These are phyloP conservation scores for Penstemon davidsonii DNA, from an alignment of 257 asterid species.

Conservation along the genomic window DNA sequence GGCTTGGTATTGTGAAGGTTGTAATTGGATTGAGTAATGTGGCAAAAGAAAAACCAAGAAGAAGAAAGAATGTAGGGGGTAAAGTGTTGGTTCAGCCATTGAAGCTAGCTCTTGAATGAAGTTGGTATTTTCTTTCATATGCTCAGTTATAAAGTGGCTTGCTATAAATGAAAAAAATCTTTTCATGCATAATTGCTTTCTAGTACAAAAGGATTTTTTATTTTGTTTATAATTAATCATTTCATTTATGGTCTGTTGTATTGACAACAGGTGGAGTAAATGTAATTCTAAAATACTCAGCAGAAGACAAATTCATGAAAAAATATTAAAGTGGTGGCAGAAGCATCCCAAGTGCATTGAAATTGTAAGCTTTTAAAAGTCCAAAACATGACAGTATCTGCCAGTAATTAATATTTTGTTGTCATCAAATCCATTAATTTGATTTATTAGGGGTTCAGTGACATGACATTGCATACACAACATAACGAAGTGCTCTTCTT, in stretches of 20 bases:
- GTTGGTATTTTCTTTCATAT: conserved; percentile 6
- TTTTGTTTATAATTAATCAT: too few relatives aligned
- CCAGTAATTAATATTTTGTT: conserved; percentile 5
- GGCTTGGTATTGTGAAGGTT: conserved; percentile 54
- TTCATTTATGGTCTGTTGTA: neutral
- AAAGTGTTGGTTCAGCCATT: conserved; percentile 30
- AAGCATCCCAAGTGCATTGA: conserved; percentile 26
- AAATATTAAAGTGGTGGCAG: conserved; percentile 15
- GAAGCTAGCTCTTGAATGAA: conserved; percentile 16
- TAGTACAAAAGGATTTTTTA: too few relatives aligned
- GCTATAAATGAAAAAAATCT: neutral
- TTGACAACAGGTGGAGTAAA: neutral
- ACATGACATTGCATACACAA: conserved; percentile 12
- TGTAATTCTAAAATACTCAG: neutral
- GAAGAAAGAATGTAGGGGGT: conserved; percentile 14
- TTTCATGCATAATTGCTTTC: conserved; percentile 2
- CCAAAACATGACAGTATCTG: conserved; percentile 20
- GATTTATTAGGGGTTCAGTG: neutral
- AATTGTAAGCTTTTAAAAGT: conserved; percentile 14
- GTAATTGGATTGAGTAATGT: conserved; percentile 49
- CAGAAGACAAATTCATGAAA: neutral
- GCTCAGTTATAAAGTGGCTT: conserved; percentile 15
- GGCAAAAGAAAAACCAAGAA: conserved; percentile 35
- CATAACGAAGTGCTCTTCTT: neutral
- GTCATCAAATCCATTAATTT: neutral